Base-by-base conservation (phyloP, 2,329 filamentous ascomycete species). In the Ascochyta fabae region DNA sequence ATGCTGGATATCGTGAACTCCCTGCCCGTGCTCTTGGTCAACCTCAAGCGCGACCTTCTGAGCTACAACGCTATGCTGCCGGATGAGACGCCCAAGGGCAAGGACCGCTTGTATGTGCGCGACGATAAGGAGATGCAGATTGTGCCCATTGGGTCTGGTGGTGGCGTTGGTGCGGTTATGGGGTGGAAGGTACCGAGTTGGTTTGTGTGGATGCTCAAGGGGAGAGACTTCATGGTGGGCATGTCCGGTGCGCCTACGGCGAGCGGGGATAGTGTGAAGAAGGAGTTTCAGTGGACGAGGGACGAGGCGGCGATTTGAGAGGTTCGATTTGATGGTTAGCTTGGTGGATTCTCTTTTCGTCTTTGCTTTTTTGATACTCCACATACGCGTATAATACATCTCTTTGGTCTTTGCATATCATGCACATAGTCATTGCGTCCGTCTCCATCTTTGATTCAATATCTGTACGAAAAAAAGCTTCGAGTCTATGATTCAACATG, bases 31-130 rank as follows among this genome's bases (percentile, higher is more conserved):
- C 53, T 79, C 3, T 68, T 69, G 22, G 72, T 74, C 5, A 83
- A 81, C 58, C 62, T 84, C n/a, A 75, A 77, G 56, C 74, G 79
- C 43, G 81, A 83, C 53, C 60, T 84, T 33, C 61, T 79, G 2
- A 64, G 67, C 12, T 74, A 58, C 52, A 53, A 67, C 26, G 24
- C 61, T 1, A 39, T 39, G 40, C 41, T 49, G 10, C 68, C 68
- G 2, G 53, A 65, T 12, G 55, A 41, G 24, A 62, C 65, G 31
- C 62, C 69, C 1, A 64, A 60, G 27, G 71, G 71, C 1, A 66
- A 66, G 43, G 71, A 74, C 29, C 51, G 65, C 26, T 13, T 59
- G 16, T 73, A 60, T 47, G 67, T 60, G 34, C 35, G 44, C 6
- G 62, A 67, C 9, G 60, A 48, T 27, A 65, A 53, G 42, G 70